Conservation (phyloP, 306 rosid genomes). For the Rosa rugosa region DNA sequence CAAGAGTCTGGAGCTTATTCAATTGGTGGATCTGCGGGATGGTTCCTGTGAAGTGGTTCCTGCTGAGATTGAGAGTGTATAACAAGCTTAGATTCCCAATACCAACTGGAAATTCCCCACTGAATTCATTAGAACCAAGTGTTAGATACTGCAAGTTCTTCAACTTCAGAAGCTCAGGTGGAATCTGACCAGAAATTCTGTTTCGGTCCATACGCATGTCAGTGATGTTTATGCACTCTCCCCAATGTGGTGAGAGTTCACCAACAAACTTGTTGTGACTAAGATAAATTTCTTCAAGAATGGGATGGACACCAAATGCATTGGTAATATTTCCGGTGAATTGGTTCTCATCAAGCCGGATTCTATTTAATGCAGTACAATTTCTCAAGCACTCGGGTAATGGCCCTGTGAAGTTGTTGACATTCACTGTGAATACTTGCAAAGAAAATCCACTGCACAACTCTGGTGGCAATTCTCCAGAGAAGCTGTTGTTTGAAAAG, state of each 20-base stretch:
- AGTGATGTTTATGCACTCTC: slow-evolving; percentile 43
- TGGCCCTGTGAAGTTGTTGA: slow-evolving; percentile 53
- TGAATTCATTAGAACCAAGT: slow-evolving; percentile 43
- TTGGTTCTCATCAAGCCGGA: slow-evolving; percentile 52
- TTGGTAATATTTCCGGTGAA: slow-evolving; percentile 60
- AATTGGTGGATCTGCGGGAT: slow-evolving; percentile 33
- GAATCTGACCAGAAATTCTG: slow-evolving; percentile 57
- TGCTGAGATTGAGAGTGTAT: slow-evolving; percentile 43
- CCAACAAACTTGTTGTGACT: slow-evolving; percentile 48
- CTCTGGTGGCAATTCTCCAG: slow-evolving; percentile 61
- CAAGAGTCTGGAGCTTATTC: slow-evolving; percentile 32
- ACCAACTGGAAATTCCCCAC: slow-evolving; percentile 48
- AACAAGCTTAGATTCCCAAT: slow-evolving; percentile 44
- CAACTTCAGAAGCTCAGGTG: slow-evolving; percentile 46
- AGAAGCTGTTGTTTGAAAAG: slow-evolving; percentile 61
- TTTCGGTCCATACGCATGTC: slow-evolving; percentile 43
- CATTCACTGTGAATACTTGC: slow-evolving; percentile 24
- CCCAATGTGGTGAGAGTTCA: slow-evolving; percentile 55
- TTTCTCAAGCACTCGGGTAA: slow-evolving; percentile 60
- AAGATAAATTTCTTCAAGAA: slow-evolving; percentile 23
- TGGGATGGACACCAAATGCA: slow-evolving; percentile 29
- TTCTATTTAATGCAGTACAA: slow-evolving; percentile 44
- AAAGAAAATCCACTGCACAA: slow-evolving; percentile 43
- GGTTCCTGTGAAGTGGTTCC: slow-evolving; percentile 48
- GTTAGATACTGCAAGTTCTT: slow-evolving; percentile 28